Evolutionary conservation across 1,284 basidiomycete species (phyloP), one percentile per base, ranked within the genome.

Genomic region (Anthracocystis panici-leucophaei): DNA sequence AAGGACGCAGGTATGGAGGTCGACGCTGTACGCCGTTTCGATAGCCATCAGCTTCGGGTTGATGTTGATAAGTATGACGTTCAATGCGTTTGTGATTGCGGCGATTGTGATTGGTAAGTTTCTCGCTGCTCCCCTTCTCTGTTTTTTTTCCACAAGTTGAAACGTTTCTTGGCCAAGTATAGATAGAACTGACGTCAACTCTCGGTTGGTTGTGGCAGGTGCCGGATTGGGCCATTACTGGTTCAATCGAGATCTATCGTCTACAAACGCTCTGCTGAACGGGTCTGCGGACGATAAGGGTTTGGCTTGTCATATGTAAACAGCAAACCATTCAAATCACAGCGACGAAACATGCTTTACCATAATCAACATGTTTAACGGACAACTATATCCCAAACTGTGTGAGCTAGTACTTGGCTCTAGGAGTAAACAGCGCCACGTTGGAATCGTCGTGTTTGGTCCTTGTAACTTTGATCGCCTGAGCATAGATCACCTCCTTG

Each of bases 401-500:
- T 6, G 2, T n/a, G 45, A 31, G 11, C 38, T 60, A 75, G 51
- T 61, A 60, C 58, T 75, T 75, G 9, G 73, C 68, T 4, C 68
- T 31, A 18, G 61, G 53, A 11, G 68, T 50, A 41, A 62, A 64
- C 7, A 77, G 40, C 12, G 41, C 31, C 8, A 12, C 38, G 14
- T 63, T 71, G 2, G 65, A 44, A 50, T 65, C 61, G 9, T 73
- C 65, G 35, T 77, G 69, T 25, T 57, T 77, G 20, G 57, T 75
- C 40, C 71, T 71, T 3, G 52, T 38, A 25, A 71, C 60, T 31
- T 49, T 53, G 29, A 82, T 46, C 10, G 52, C 62, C 10, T 70
- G 57, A 1, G 58, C 57, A 41, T 79, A 74, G 31, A 82, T 57
- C 14, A 84, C 86, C 55, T 77, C 70, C 84, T 89, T 89, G 83